phyloP scores from a whole-genome alignment of 192 early-diverging fungal species.

The Allomyces macrogynus region DNA sequence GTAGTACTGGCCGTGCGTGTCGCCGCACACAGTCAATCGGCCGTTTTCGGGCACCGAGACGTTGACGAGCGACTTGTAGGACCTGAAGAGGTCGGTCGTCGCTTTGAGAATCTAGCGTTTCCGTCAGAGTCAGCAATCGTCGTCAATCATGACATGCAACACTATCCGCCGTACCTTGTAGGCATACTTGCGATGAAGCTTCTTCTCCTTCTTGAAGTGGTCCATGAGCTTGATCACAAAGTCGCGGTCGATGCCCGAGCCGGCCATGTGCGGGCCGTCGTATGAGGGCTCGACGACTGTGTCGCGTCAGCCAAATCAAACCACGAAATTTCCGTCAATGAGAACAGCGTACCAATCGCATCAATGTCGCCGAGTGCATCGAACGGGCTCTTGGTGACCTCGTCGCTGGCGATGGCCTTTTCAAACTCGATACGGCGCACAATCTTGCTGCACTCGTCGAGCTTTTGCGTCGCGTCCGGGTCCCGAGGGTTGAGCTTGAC shows the following conservation, averaged over 20 bases:
- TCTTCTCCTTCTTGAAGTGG: conserved; percentile 71
- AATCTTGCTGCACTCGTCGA: conserved; percentile 83
- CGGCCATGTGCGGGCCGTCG: conserved; percentile 62
- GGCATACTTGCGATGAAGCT: conserved; percentile 72
- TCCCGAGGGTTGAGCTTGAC: not conserved
- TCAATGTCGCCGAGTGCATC: conserved; percentile 46
- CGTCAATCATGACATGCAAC: no score
- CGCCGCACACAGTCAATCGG: conserved; percentile 85
- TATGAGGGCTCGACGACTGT: conserved; percentile 49
- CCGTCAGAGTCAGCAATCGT: not conserved
- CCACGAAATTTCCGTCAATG: not conserved
- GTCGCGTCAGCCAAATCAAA: conserved; percentile 22
- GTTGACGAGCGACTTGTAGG: conserved; percentile 65
- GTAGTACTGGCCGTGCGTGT: conserved; percentile 97
- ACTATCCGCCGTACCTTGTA: conserved; percentile 31
- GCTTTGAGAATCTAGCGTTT: conserved; percentile 59
- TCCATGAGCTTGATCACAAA: conserved; percentile 64
- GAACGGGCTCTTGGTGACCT: conserved; percentile 19
- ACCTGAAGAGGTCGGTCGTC: conserved; percentile 50
- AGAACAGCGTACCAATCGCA: conserved; percentile 32
- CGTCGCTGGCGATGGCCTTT: conserved; percentile 48
- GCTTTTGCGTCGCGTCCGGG: not conserved
- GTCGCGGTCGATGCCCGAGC: conserved; percentile 46
- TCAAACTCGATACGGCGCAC: conserved; percentile 71
- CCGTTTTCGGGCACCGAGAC: conserved; percentile 48